These are phyloP conservation scores for Daldinia grandis DNA, from an alignment of 495 filamentous ascomycete genomes.

Conservation along the genomic window DNA sequence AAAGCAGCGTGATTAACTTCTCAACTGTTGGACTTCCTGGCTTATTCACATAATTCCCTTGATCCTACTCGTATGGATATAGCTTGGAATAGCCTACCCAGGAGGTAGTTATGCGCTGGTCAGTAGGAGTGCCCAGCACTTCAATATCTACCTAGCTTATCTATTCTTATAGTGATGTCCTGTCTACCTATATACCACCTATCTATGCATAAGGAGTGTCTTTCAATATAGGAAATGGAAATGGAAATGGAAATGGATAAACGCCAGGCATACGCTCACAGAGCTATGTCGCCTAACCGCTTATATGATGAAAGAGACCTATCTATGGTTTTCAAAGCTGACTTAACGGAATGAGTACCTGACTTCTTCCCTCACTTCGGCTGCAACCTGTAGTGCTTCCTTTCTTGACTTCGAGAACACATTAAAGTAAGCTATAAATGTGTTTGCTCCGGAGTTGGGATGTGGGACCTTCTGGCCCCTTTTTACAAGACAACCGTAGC, in stretches of 20 bases:
- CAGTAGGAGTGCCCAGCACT: neutral
- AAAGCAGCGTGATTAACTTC: neutral
- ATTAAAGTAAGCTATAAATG: constrained; percentile 48
- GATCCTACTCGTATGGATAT: neutral
- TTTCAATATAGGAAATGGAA: neutral
- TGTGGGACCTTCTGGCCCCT: constrained; percentile 45
- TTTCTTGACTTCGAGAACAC: constrained; percentile 48
- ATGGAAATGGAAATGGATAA: neutral
- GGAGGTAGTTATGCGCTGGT: neutral
- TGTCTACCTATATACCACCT: neutral
- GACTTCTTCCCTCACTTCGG: constrained; percentile 40
- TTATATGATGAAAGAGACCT: neutral
- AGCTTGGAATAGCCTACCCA: neutral
- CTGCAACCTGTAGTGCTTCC: constrained; percentile 41
- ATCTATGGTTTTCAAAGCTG: neutral
- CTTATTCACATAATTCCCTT: neutral
- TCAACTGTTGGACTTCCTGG: too few relatives aligned
- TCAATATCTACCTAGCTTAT: neutral
- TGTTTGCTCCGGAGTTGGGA: constrained; percentile 41
- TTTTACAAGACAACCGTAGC: constrained; percentile 44
- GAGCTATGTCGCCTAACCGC: neutral
- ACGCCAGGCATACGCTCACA: neutral
- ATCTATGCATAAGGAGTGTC: neutral
- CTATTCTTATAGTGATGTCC: neutral
- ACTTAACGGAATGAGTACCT: constrained; percentile 40